Evolutionary conservation across 768 basidiomycete genomes (phyloP), one percentile per base, ranked within the genome.

Genomic region (Butyriboletus loyo): DNA sequence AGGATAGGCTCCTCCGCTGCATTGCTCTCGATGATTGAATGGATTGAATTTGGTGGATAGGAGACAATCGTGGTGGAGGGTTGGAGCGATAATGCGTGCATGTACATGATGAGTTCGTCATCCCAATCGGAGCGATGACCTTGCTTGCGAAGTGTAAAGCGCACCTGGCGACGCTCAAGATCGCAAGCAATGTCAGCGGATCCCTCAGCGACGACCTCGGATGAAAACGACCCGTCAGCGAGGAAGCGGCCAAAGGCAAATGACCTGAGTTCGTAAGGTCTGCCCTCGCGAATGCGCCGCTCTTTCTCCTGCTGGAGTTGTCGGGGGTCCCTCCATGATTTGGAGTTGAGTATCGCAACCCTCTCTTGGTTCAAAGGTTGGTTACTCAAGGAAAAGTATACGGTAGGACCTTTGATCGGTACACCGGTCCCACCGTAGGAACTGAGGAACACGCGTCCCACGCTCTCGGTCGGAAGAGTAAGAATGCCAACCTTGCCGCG

Each of bases 221-320:
- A 53, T 19, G 72, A 68, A 53, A 75, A 75, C 2, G 63, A 55
- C 1, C 66, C 68, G 30, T 75, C 71, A 8, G 42, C 6, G 34
- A 66, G 68, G 45, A 75, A 71, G 13, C 65, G 74, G 1, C 73
- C 73, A 45, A 74, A 74, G 7, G 64, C 63, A 31, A 62, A 74
- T 9, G 55, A 56, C 4, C 34, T 37, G 28, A 74, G 66, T 1
- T 14, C 19, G 32, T 60, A 65, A 2, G 66, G 58, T 35, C 35
- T 61, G 0, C 69, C 66, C 21, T 63, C 46, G 5, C 13, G 50
- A 4, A 64, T 54, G 41, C 65, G 60, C 25, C 13, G 44, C 53
- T 67, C 66, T 45, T 50, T 66, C 47, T 70, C 65, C 17, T 31
- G 32, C 46, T 27, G 49, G 25, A 73, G 51, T 17, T 34, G 47